Conservation (phyloP, 257 asterid species). For the Scutellaria minor region DNA sequence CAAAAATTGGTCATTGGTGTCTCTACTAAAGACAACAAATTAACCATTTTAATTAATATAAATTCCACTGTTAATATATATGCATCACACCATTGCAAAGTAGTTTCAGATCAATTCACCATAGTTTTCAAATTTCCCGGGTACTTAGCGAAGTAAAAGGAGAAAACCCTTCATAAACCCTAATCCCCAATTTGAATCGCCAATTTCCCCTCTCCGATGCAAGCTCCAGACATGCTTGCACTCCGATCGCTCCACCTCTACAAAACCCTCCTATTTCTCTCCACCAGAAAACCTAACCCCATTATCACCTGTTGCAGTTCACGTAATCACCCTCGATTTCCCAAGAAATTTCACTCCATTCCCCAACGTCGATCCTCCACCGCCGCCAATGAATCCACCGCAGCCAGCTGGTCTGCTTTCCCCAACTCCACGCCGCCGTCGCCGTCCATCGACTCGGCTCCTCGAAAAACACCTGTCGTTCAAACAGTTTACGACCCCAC, state of each 20-base stretch:
- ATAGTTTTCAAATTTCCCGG: slow-evolving; percentile 42
- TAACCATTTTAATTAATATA: too few species aligned
- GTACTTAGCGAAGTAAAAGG: slow-evolving; percentile 13
- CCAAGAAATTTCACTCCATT: slow-evolving; percentile 47
- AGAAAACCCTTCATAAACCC: slow-evolving; percentile 30
- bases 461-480: slow-evolving; percentile 42
- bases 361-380: slow-evolving; percentile 41
- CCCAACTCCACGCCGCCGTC: slow-evolving; percentile 30
- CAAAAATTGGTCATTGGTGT: too few species aligned
- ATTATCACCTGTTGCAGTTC: slow-evolving; percentile 37
- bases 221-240: slow-evolving; percentile 55
- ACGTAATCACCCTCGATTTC: slow-evolving; percentile 38
- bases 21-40: too few species aligned
- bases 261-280: slow-evolving; percentile 42
- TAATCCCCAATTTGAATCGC: slow-evolving; percentile 33
- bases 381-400: slow-evolving; percentile 43
- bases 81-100: background rate
- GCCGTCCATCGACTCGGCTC: slow-evolving; percentile 32
- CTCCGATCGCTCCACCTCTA: slow-evolving; percentile 55
- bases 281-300: slow-evolving; percentile 30
- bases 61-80: too few species aligned
- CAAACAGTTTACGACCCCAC: slow-evolving; percentile 57
- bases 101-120: too few species aligned
- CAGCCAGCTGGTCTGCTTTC: slow-evolving; percentile 46
- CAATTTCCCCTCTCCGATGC: slow-evolving; percentile 37